phyloP scores from a whole-genome alignment of 2,329 filamentous ascomycete species.

The Myriosclerotinia curreyana region DNA sequence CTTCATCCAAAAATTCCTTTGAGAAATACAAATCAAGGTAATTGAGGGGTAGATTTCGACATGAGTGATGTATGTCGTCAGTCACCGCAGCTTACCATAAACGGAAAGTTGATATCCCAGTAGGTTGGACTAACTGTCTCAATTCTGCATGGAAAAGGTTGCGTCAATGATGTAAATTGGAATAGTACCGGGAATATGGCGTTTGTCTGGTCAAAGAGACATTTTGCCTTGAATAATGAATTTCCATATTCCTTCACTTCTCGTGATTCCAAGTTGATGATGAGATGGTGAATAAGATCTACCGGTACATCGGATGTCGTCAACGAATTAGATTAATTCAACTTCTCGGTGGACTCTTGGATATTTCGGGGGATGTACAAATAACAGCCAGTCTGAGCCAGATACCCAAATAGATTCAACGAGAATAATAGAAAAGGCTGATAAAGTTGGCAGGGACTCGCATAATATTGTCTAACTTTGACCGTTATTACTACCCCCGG shows the following conservation, averaged over 20 bases:
- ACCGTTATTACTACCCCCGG: background rate
- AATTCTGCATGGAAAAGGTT: background rate
- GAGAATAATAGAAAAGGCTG: background rate
- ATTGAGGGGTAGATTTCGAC: constrained; percentile 16
- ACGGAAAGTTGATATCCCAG: background rate
- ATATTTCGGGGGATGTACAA: background rate
- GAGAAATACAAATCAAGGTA: constrained; percentile 14
- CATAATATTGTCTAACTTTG: constrained; percentile 5
- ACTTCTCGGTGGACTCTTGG: background rate
- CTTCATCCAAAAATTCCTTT: background rate
- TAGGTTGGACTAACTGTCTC: background rate
- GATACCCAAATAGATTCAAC: constrained; percentile 3
- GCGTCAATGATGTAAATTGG: constrained; percentile 12
- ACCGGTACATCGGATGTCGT: background rate
- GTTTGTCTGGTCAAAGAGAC: background rate
- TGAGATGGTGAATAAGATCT: constrained; percentile 5
- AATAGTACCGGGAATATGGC: background rate
- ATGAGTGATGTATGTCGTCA: constrained; percentile 21
- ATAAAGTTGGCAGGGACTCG: constrained; percentile 17
- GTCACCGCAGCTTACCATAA: constrained; percentile 1
- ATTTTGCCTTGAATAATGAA: background rate
- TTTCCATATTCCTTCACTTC: background rate
- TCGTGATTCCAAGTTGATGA: constrained; percentile 13
- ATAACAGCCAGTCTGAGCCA: background rate
- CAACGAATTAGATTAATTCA: background rate